Base-by-base conservation (phyloP, 495 filamentous ascomycete genomes). In the Melanomma pulvis-pyrius region DNA sequence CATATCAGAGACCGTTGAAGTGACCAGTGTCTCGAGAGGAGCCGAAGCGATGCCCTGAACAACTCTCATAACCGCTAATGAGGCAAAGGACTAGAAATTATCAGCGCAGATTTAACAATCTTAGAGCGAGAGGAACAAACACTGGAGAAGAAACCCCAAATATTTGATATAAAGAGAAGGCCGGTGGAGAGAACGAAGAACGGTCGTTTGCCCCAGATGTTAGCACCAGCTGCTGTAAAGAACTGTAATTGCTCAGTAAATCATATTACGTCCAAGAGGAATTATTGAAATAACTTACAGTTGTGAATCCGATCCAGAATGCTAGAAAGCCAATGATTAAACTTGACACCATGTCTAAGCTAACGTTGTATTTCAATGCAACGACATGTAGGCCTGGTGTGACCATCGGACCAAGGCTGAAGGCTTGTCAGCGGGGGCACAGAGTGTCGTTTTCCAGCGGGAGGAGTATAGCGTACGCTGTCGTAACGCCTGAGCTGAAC, bases 1-100 rank as follows among this genome's bases (percentile, higher is more conserved):
- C 65, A 97, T 96, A 75, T 98, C 94, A 6, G 93, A 92, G 67
- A 97, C 92, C 0, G 92, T 96, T 13, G 93, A 93, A 5, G 92
- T 96, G 0, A 94, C 93, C 50, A 98, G 83, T 68, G 92, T 93
- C 75, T 98, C 94, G 15, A 96, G 90, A 0, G 93, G 91, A 63
- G 87, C 92, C 34, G 97, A 90, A 0, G 92, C 89, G 46, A 98
- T 82, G 8, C 94, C 94, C 76, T 92, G 89, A 59, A 97, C 84
- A 48, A 98, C 85, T 28, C 94, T 84, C 25, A 75, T 75, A 8
- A 69, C 71, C 2, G 72, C 75, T 17, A 77, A 58, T 7, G 75
- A 77, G 13, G 68, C 57, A 54, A 75, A 77, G n/a, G 72, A 69
- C 72, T 71, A 15, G 12, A 21, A 4, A 21, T 56, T 19, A 24